Percentiles rank a stretch among this genome's conserved stretches.
These are phyloP conservation scores for Lentinula aciculospora DNA, from an alignment of 768 basidiomycete species.

Conservation along the genomic window DNA sequence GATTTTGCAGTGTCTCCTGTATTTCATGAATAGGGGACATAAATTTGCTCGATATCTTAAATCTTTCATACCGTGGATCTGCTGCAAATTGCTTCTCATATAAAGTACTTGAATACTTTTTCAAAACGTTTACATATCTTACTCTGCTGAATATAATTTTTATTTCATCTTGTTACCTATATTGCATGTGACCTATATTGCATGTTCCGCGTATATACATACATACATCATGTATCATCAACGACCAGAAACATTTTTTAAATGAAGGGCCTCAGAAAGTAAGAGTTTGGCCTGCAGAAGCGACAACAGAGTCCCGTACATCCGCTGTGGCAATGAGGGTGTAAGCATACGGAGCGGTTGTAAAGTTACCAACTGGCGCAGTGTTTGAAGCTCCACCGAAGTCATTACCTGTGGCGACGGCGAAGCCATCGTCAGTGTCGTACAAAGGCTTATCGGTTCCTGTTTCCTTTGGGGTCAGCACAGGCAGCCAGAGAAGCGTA, in stretches of 20 bases:
- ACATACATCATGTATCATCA: no score
- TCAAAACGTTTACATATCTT: no score
- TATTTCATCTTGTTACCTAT: not conserved
- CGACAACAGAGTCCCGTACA: conserved; percentile 21
- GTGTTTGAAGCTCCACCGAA: conserved; percentile 27
- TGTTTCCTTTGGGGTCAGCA: not conserved
- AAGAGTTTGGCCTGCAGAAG: conserved; percentile 25
- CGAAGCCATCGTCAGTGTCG: conserved; percentile 34
- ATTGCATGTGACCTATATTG: no score
- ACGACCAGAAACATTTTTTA: no score
- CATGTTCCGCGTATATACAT: no score
- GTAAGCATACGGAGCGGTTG: conserved; percentile 28
- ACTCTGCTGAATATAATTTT: not conserved
- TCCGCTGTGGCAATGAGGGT: conserved; percentile 20
- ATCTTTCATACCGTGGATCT: no score
- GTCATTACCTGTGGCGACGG: conserved; percentile 32
- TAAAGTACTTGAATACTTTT: no score
- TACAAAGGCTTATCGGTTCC: conserved; percentile 33
- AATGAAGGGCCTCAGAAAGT: conserved; percentile 15
- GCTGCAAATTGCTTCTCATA: no score
- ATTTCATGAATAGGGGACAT: no score
- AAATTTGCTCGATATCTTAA: no score
- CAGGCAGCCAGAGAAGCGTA: not conserved
- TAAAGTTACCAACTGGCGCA: conserved; percentile 26
- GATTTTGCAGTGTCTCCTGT: no score